phyloP scores from a whole-genome alignment of 2,329 filamentous ascomycete genomes.

The Trichocomaceae sp. region DNA sequence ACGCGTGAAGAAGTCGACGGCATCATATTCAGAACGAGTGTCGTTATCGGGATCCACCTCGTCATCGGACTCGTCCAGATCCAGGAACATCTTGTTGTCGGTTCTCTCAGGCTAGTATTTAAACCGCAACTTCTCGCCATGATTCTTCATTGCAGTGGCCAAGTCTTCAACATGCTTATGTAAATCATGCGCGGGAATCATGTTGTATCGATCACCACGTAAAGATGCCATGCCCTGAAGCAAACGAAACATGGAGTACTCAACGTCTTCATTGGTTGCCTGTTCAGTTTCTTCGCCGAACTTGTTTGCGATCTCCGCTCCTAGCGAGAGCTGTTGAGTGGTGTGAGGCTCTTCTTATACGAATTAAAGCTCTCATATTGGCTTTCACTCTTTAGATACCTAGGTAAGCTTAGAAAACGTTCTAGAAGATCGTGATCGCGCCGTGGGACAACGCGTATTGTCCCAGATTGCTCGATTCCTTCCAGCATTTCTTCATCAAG shows the following conservation, averaged over 20 bases:
- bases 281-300: background rate
- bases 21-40: background rate
- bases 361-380: too few relatives aligned
- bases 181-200: background rate
- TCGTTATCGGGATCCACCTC: too few relatives aligned
- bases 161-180: background rate
- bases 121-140: background rate
- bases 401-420: background rate
- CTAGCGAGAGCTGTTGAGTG: too few relatives aligned
- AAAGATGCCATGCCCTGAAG: background rate
- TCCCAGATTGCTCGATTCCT: background rate
- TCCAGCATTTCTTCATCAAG: background rate
- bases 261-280: background rate
- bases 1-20: too few relatives aligned
- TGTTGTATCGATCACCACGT: background rate
- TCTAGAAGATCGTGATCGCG: background rate
- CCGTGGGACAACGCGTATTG: background rate
- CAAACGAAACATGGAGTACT: background rate
- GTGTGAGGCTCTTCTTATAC: too few relatives aligned
- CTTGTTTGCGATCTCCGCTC: background rate
- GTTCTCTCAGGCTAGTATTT: background rate
- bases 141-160: background rate
- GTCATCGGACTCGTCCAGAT: too few relatives aligned
- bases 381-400: too few relatives aligned
- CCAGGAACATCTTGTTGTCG: too few relatives aligned